Base-by-base conservation (phyloP, 257 asterid genomes). In the Jasminum sambac region DNA sequence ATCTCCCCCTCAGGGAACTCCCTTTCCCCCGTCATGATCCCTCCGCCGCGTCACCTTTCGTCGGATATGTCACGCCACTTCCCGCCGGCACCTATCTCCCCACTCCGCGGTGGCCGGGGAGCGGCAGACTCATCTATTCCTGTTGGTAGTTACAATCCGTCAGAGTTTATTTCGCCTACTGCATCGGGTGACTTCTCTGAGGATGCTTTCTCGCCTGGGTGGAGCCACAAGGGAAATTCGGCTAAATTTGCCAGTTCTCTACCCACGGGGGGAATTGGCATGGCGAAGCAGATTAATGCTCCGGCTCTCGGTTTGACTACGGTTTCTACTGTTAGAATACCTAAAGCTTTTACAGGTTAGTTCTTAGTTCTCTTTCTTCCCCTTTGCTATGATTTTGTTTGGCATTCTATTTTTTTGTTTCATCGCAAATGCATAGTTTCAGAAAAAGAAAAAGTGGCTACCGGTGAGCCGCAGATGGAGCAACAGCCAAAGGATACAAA, bases 21-120 rank as follows among this genome's bases (percentile, higher is more conserved):
- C 41, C 75, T 91, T 38, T 89, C 96, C 37, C 98, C 96, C 5
- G 91, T 91, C 8, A 95, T 91, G 99, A 95, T 95, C 73, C 95
- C 96, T 3, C 98, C 88, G 50, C 88, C 96, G 19, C 94, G 95
- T 52, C 87, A 81, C 63, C 65, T 75, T 37, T 78, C 88, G 46
- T 37, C 79, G n/a, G 88, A 85, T 72, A 75, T 82, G 63, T 52
- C 87, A 16, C 94, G 87, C 52, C 81, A 84, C 70, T 63, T 73
- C 76, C 84, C 80, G 62, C 81, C 77, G 11, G 80, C 75, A 21
- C 84, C 82, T 1, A 68, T 76, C 43, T 81, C 91, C 39, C 85
- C 85, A 17, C 84, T 78, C 74, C 89, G 83, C 39, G 71, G 25
- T 14, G 68, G 78, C 58, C 88, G 87, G 34, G 86, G 77, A 19